Conservation (phyloP, 495 filamentous ascomycete genomes). For the Xylaria castorea region DNA sequence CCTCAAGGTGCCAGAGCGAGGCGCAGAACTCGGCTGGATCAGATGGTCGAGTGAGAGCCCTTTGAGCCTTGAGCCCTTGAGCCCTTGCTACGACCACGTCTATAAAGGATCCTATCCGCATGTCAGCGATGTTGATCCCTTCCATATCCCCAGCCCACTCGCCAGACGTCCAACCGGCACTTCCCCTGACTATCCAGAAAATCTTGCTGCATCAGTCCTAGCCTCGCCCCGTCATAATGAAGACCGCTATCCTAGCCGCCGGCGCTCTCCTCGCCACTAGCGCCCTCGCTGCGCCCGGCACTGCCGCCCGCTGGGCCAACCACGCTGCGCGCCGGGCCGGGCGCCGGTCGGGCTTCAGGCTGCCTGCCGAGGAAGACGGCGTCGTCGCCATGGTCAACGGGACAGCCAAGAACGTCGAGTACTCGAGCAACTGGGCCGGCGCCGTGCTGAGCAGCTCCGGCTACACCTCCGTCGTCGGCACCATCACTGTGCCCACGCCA, state of each 20-base stretch:
- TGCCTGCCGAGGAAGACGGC: slow-evolving; percentile 14
- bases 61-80: background rate
- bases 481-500: slow-evolving; percentile 62
- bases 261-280: slow-evolving; percentile 23
- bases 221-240: slow-evolving; percentile 12
- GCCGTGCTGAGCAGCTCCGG: slow-evolving; percentile 57
- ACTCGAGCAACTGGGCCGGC: slow-evolving; percentile 67
- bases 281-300: slow-evolving; percentile 25
- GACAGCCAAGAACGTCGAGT: slow-evolving; percentile 42
- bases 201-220: slow-evolving; percentile 10
- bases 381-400: slow-evolving; percentile 27
- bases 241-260: slow-evolving; percentile 21
- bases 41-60: background rate
- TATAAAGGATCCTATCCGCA: slow-evolving; percentile 18
- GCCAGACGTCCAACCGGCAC: slow-evolving; percentile 2
- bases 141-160: slow-evolving; percentile 9
- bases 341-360: slow-evolving; percentile 19
- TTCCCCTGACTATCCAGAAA: background rate
- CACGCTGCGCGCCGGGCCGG: slow-evolving; percentile 3
- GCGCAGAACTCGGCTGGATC: background rate
- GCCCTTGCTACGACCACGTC: background rate
- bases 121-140: slow-evolving; percentile 14
- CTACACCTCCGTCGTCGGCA: slow-evolving; percentile 62
- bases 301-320: slow-evolving; percentile 26
- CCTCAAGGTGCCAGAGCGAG: background rate